A percentile compares a stretch with the other conserved stretches of the same genome.
These are phyloP conservation scores for Phytopythium litorale DNA, from an alignment of 352 stramenopile genomes.

Conservation along the genomic window DNA sequence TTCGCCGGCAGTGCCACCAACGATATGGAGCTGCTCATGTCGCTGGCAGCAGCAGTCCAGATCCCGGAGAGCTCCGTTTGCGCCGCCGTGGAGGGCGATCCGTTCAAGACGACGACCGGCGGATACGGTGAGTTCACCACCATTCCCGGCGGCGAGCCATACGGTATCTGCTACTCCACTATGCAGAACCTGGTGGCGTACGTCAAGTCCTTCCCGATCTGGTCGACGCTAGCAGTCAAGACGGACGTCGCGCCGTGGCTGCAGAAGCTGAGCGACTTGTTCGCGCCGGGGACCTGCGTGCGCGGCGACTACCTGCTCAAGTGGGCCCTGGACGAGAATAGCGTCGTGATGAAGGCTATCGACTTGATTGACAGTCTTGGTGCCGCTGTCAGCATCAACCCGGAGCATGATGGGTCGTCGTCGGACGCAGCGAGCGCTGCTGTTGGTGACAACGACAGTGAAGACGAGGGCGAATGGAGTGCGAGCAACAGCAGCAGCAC, in stretches of 20 bases:
- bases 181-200: conserved; percentile 5
- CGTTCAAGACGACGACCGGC: conserved; percentile 2
- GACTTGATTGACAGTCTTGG: background rate
- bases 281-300: conserved; percentile 4
- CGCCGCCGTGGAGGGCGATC: background rate
- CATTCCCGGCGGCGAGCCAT: background rate
- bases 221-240: background rate
- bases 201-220: conserved; percentile 8
- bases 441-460: background rate
- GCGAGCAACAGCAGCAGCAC: background rate
- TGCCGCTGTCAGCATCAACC: background rate
- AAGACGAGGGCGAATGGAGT: background rate
- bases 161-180: conserved; percentile 6
- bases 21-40: background rate
- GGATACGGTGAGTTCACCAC: background rate
- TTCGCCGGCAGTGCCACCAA: background rate
- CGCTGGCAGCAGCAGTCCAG: background rate
- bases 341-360: background rate
- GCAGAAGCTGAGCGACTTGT: conserved; percentile 6
- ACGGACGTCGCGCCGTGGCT: conserved; percentile 1
- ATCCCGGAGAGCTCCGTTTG: conserved; percentile 1
- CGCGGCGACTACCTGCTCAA: conserved; percentile 3
- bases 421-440: background rate
- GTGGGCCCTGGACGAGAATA: background rate
- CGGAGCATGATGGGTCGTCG: background rate